Base-by-base conservation (phyloP, 208 protist species). In the Endotrypanum monterogeii region DNA sequence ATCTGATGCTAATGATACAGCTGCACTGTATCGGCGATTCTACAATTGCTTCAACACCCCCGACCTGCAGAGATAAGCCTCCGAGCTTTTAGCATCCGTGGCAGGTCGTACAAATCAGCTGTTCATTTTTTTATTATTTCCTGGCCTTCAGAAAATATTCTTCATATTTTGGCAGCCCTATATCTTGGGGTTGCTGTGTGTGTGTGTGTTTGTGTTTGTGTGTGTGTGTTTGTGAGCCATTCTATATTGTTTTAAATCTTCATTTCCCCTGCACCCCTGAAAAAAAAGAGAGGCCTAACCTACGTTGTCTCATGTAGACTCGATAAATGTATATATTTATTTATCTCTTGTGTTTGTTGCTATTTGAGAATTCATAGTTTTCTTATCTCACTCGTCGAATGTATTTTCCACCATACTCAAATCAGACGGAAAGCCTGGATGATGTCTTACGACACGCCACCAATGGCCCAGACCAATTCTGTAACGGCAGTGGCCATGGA, bases 311-410 rank as follows among this genome's bases (percentile, higher is more conserved):
- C 46, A 16, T 25, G 41, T 58, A 18, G 46, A 50, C 46, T 62
- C 39, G 73, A 25, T n/a, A 25, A n/a, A 48, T 30, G 23, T 14
- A 0, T 25, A 75, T 67, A n/a, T 60, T 63, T 58, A 67, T 66
- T 55, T 75, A 70, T 84, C 28, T 58, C 16, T 62, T n/a, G n/a
- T n/a, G n/a, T n/a, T 68, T 58, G 48, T 57, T 51, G 16, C 44
- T 48, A 5, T 1, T 1, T 11, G 8, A 5, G 0, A 5, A 5
- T 11, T 11, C 44, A 37, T 39, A 39, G 8, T 35, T 39, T 41
- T 66, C 50, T 62, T 67, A 14, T 20, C 44, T 44, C 37, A 65
- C 18, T 25, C 32, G 32, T 35, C 73, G 30, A 28, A 78, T 79
- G 74, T 51, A 60, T n/a, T n/a, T 23, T 12, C 41, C 57, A 28